These are phyloP conservation scores for Penicillium taxi DNA, from an alignment of 495 filamentous ascomycete genomes.

Conservation along the genomic window DNA sequence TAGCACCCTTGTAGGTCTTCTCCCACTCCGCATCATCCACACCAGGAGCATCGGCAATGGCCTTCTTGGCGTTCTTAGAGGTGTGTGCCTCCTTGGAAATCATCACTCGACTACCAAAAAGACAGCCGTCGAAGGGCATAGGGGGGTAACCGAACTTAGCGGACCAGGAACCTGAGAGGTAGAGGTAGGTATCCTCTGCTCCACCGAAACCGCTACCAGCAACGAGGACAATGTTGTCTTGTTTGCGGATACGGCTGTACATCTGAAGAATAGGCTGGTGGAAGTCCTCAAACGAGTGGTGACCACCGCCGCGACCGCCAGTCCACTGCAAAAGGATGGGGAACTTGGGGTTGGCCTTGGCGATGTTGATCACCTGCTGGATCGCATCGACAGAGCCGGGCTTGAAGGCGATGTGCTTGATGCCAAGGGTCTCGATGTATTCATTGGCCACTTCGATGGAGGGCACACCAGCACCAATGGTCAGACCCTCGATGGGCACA, in stretches of 20 bases:
- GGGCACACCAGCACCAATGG: conserved; percentile 45
- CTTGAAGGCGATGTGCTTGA: conserved; percentile 45
- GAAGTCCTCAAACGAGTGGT: conserved; percentile 48
- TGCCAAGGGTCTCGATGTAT: conserved; percentile 39
- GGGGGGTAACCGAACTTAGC: conserved; percentile 27
- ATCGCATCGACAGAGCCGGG: conserved; percentile 40
- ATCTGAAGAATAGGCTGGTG: conserved; percentile 39
- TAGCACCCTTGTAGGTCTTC: conserved; percentile 87
- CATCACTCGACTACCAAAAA: conserved; percentile 45
- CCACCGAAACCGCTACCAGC: conserved; percentile 44
- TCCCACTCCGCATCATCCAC: conserved; percentile 89
- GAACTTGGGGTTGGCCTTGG: conserved; percentile 37
- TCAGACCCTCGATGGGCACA: conserved; percentile 84
- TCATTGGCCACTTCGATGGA: conserved; percentile 40
- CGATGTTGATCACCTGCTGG: conserved; percentile 40
- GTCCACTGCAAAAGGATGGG: conserved; percentile 47
- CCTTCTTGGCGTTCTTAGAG: conserved; percentile 86
- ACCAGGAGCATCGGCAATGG: conserved; percentile 84
- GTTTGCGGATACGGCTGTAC: conserved; percentile 37
- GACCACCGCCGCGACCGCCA: conserved; percentile 43
- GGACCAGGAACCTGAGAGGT: conserved; percentile 41
- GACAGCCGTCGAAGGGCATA: conserved; percentile 45
- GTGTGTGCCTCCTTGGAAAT: conserved; percentile 72
- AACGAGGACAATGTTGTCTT: conserved; percentile 40
- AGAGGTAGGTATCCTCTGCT: conserved; percentile 40